These are phyloP conservation scores for Colletotrichum sojae DNA, from an alignment of 2,329 filamentous ascomycete genomes.

Conservation along the genomic window DNA sequence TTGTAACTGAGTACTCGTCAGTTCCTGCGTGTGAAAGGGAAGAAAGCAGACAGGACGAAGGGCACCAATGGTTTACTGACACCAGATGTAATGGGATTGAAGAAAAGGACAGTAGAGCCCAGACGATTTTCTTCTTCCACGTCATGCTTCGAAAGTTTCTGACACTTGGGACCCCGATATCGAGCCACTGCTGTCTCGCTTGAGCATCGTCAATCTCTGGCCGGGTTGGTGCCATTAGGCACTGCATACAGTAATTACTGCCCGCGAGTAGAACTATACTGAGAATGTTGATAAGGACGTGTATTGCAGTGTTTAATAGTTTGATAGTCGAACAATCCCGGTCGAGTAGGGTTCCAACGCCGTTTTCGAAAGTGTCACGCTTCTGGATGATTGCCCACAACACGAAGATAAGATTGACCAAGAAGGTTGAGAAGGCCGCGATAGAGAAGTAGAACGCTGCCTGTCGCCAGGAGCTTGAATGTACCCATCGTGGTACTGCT, in stretches of 20 bases:
- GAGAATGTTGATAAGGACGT: conserved; percentile 51
- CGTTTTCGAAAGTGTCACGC: not conserved
- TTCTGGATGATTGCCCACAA: not conserved
- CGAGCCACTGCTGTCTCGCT: conserved; percentile 36
- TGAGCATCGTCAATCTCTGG: conserved; percentile 48
- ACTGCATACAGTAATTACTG: conserved; percentile 56
- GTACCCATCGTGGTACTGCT: not conserved
- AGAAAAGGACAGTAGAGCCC: not conserved
- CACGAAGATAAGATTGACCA: not conserved
- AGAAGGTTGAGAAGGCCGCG: conserved; percentile 3
- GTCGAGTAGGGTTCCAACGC: not conserved
- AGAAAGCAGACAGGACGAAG: too few species aligned
- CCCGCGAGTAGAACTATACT: conserved; percentile 50
- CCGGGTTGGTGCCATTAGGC: conserved; percentile 51
- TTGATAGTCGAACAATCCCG: not conserved
- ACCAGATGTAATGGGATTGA: conserved; percentile 11
- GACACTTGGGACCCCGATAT: conserved; percentile 45
- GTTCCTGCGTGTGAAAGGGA: too few species aligned
- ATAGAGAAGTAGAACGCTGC: not conserved
- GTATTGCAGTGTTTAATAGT: conserved; percentile 16
- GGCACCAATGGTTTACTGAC: too few species aligned
- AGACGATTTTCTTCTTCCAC: conserved; percentile 21
- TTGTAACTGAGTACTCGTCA: not conserved
- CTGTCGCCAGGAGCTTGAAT: not conserved
- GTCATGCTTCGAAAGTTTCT: conserved; percentile 40